Evolutionary conservation across 1,284 basidiomycete species (phyloP).

Genomic region (Mycena sp.): DNA sequence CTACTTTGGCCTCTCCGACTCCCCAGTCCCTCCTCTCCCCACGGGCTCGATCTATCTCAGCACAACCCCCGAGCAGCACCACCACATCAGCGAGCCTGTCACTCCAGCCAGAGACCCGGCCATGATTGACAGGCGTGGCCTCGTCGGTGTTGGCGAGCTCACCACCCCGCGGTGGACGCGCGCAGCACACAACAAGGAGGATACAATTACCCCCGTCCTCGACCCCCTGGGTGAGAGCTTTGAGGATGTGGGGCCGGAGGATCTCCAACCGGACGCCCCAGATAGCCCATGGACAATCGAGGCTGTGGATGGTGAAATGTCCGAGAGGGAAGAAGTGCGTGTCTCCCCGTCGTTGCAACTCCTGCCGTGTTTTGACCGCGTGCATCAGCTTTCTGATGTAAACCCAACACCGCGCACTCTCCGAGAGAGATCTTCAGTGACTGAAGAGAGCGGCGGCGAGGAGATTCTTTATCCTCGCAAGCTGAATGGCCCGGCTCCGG

Average conservation of each 20-base stretch:
- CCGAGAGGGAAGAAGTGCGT: conserved; percentile 72
- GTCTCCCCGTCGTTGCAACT: conserved; percentile 21
- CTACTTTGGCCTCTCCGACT: conserved; percentile 78
- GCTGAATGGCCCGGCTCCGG: conserved; percentile 46
- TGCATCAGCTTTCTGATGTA: conserved; percentile 47
- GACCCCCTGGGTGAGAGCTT: conserved; percentile 36
- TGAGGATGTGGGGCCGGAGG: conserved; percentile 51
- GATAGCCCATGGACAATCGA: conserved; percentile 91
- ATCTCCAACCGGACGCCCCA: conserved; percentile 56
- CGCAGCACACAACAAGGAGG: conserved; percentile 49
- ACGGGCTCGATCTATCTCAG: conserved; percentile 45
- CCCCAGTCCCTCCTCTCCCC: conserved; percentile 63
- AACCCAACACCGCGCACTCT: conserved; percentile 57
- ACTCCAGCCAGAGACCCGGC: conserved; percentile 86
- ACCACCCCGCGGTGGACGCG: conserved; percentile 93
- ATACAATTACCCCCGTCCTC: conserved; percentile 31
- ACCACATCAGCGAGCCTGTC: conserved; percentile 55
- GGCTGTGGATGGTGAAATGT: conserved; percentile 79
- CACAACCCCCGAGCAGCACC: conserved; percentile 50
- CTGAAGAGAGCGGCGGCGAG: conserved; percentile 84
- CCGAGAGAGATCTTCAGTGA: conserved; percentile 67
- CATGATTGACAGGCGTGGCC: conserved; percentile 85
- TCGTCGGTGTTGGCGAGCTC: conserved; percentile 97
- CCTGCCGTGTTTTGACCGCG: conserved; percentile 22
- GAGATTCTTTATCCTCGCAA: conserved; percentile 85